These are phyloP conservation scores for Erodium trifolium DNA, from an alignment of 441 rosid species.

Conservation along the genomic window DNA sequence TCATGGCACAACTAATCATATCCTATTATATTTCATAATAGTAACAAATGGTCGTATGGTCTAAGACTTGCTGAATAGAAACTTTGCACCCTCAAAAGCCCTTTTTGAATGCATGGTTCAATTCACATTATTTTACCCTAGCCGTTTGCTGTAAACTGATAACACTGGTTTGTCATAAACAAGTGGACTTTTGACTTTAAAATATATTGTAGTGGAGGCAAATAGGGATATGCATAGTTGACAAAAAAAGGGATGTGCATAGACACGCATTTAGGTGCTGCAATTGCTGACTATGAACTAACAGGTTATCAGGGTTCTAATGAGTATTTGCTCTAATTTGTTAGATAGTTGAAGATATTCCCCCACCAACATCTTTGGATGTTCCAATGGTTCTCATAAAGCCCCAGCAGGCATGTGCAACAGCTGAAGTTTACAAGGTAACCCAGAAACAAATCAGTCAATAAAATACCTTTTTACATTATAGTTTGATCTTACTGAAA, in stretches of 20 bases:
- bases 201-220: not conserved
- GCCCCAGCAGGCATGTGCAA: slow-evolving; percentile 81
- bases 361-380: slow-evolving; percentile 54
- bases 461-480: not conserved
- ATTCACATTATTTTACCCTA: not conserved
- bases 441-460: not conserved
- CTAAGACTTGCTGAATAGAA: not conserved
- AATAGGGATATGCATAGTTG: not conserved
- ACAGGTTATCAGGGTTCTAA: too few relatives aligned
- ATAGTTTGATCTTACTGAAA: slow-evolving; percentile 9
- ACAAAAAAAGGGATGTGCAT: not conserved
- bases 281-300: not conserved
- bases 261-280: not conserved
- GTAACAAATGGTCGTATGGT: not conserved
- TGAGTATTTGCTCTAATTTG: slow-evolving; percentile 9
- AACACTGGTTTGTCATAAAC: not conserved
- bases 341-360: slow-evolving; percentile 81
- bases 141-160: not conserved
- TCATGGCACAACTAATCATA: not conserved
- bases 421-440: slow-evolving; percentile 95
- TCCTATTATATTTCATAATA: not conserved
- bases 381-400: slow-evolving; percentile 82
- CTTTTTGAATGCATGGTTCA: not conserved
- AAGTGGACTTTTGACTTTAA: not conserved
- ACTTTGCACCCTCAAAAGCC: not conserved